phyloP scores from a whole-genome alignment of 768 basidiomycete genomes.

The Panaeolus papilionaceus region DNA sequence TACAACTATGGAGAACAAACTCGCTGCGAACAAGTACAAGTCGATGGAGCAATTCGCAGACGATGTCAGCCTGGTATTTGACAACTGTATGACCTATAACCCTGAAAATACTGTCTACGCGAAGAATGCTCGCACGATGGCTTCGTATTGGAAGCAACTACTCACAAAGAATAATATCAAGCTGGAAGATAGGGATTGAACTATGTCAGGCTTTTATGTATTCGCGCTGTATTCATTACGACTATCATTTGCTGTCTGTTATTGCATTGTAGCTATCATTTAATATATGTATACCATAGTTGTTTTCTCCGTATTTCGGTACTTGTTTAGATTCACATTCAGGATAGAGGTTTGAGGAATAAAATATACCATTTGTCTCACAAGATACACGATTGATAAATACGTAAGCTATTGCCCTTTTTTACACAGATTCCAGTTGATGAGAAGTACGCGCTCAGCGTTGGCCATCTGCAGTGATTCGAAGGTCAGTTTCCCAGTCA shows the following conservation, averaged over 20 bases:
- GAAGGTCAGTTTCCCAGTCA: constrained; percentile 13
- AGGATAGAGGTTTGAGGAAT: neutral
- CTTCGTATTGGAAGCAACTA: constrained; percentile 73
- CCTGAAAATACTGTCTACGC: constrained; percentile 79
- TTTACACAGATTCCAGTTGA: constrained; percentile 3
- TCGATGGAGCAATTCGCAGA: constrained; percentile 75
- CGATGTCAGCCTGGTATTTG: constrained; percentile 85
- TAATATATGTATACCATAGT: constrained; percentile 21
- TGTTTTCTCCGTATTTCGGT: constrained; percentile 1
- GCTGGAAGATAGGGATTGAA: constrained; percentile 17
- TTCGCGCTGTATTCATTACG: constrained; percentile 10
- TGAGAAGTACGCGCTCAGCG: constrained; percentile 45
- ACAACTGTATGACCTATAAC: constrained; percentile 92
- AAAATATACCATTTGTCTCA: neutral
- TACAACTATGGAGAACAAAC: constrained; percentile 85
- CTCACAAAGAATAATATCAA: constrained; percentile 38
- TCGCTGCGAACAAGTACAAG: constrained; percentile 86
- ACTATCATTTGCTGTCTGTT: constrained; percentile 16
- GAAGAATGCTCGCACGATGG: constrained; percentile 85
- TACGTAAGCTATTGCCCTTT: neutral
- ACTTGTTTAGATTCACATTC: neutral
- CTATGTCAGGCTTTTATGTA: neutral
- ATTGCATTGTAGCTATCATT: constrained; percentile 9
- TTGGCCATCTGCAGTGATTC: constrained; percentile 49
- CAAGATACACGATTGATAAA: neutral